A percentile compares a stretch with the other conserved stretches of the same genome.
Conservation (phyloP, 2,329 filamentous ascomycete species). For the Trichoderma atroviride region DNA sequence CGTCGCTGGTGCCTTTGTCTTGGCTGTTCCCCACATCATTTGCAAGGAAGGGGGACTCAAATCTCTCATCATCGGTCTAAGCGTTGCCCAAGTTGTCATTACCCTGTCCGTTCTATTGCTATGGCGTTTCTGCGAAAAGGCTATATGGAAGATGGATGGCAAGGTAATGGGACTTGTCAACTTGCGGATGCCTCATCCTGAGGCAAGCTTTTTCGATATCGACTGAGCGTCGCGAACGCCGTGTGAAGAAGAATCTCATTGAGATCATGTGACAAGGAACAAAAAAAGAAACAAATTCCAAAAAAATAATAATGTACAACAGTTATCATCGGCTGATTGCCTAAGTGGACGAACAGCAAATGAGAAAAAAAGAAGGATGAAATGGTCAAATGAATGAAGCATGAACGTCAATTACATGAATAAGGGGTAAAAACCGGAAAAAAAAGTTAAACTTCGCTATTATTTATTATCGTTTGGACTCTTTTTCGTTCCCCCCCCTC, state of each 20-base stretch:
- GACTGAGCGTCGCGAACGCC: constrained; percentile 34
- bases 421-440: not conserved
- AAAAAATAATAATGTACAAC: not conserved
- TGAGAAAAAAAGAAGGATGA: not conserved
- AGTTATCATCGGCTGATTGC: not conserved
- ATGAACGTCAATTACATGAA: not conserved
- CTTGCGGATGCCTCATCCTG: constrained; percentile 43
- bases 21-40: constrained; percentile 46
- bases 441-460: not conserved
- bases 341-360: not conserved
- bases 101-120: constrained; percentile 38
- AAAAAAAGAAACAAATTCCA: not conserved
- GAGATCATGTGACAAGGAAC: not conserved
- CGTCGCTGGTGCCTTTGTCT: constrained; percentile 47
- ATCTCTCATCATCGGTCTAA: constrained; percentile 46
- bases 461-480: not conserved
- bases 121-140: constrained; percentile 49
- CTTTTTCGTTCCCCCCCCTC: not conserved
- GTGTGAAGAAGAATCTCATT: not conserved
- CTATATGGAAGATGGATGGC: constrained; percentile 49
- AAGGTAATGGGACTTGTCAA: constrained; percentile 52
- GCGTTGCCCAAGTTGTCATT: constrained; percentile 46
- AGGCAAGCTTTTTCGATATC: constrained; percentile 51
- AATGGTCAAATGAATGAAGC: not conserved
- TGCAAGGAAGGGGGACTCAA: constrained; percentile 42